Evolutionary conservation across 164 flowering plant species (phyloP).

Genomic region (Protea cynaroides): DNA sequence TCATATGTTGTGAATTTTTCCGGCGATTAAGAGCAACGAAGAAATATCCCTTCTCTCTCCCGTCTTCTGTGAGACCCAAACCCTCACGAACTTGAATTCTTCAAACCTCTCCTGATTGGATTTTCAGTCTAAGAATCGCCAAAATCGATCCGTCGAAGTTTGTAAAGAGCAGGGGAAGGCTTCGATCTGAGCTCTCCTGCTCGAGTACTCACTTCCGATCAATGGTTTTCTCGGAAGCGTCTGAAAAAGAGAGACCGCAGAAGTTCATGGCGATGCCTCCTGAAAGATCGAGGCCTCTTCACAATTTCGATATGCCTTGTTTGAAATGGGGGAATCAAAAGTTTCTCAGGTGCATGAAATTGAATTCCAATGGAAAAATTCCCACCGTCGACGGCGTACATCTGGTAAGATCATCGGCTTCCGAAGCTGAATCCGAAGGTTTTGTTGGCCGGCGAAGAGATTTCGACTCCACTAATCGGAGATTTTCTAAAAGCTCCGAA

Average conservation of each 20-base stretch:
- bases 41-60: not conserved
- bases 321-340: constrained; percentile 65
- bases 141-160: not conserved
- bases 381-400: constrained; percentile 10
- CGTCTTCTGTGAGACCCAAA: not conserved
- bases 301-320: constrained; percentile 56
- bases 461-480: constrained; percentile 8
- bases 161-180: not conserved
- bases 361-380: constrained; percentile 14
- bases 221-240: constrained; percentile 26
- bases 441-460: not conserved
- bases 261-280: constrained; percentile 26
- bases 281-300: constrained; percentile 57
- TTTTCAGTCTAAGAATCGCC: not conserved
- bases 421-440: constrained; percentile 10
- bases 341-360: constrained; percentile 47
- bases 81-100: not conserved
- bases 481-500: constrained; percentile 5
- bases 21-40: constrained; percentile 18
- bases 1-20: constrained; percentile 15
- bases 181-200: not conserved
- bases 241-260: constrained; percentile 7
- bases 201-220: not conserved
- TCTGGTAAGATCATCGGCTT: constrained; percentile 29
- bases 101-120: not conserved